Conservation (phyloP, 2,329 filamentous ascomycete species). For the Xylaria sp. region DNA sequence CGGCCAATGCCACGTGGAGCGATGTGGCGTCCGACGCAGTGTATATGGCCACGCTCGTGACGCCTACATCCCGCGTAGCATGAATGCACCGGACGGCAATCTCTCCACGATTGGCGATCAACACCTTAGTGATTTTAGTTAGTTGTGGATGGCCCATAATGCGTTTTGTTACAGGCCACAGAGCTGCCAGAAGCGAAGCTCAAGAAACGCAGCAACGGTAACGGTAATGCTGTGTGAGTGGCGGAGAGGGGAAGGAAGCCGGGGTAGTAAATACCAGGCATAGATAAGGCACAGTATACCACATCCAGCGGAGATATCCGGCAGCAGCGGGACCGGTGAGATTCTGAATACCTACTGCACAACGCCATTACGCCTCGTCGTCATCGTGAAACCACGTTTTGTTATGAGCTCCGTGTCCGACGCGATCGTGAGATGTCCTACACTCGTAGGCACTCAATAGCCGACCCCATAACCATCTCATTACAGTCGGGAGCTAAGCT, state of each 20-base stretch:
- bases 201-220: not conserved
- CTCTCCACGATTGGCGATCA: constrained; percentile 39
- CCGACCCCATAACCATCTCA: too few relatives aligned
- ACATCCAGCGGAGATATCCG: not conserved
- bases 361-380: too few relatives aligned
- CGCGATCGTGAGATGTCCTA: too few relatives aligned
- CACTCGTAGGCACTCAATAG: too few relatives aligned
- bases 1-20: constrained; percentile 1
- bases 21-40: constrained; percentile 7
- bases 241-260: not conserved
- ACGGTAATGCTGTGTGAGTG: not conserved
- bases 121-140: not conserved
- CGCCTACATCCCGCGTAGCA: constrained; percentile 47
- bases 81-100: constrained; percentile 36
- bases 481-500: too few relatives aligned
- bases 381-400: too few relatives aligned
- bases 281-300: not conserved
- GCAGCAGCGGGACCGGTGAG: not conserved
- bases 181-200: not conserved
- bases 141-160: not conserved
- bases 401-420: too few relatives aligned
- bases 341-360: too few relatives aligned
- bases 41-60: constrained; percentile 28
- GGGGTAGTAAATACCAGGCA: not conserved
- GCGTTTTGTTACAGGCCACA: not conserved